Percentiles rank a stretch among this genome's conserved stretches.
These are phyloP conservation scores for Physaria fendleri DNA, from an alignment of 345 rosid species.

Conservation along the genomic window DNA sequence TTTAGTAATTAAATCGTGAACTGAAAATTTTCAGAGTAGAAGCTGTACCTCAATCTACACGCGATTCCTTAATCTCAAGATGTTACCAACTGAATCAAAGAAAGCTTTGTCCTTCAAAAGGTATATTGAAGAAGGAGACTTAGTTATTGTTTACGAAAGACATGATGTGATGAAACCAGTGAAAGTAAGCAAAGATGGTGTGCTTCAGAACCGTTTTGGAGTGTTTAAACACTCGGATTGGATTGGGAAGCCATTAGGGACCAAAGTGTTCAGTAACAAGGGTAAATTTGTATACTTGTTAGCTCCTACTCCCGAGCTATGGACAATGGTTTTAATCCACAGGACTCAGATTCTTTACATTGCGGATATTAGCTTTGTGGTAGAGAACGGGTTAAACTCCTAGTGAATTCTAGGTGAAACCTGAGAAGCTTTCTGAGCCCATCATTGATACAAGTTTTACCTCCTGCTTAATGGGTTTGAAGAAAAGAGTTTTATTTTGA, in stretches of 20 bases:
- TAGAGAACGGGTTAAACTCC: too few relatives aligned
- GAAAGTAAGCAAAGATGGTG: slow-evolving; percentile 45
- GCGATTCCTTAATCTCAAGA: slow-evolving; percentile 49
- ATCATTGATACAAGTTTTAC: too few relatives aligned
- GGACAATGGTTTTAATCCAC: slow-evolving; percentile 93
- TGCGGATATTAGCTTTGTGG: slow-evolving; percentile 81
- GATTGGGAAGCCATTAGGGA: slow-evolving; percentile 93
- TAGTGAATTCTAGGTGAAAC: too few relatives aligned
- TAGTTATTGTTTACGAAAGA: slow-evolving; percentile 77
- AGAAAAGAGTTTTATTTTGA: too few relatives aligned
- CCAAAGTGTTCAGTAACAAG: slow-evolving; percentile 82
- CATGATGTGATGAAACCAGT: slow-evolving; percentile 82
- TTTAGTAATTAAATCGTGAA: not conserved
- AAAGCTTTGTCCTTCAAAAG: slow-evolving; percentile 53
- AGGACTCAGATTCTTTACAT: slow-evolving; percentile 94
- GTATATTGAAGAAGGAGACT: slow-evolving; percentile 58
- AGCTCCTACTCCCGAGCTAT: slow-evolving; percentile 86
- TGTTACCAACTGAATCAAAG: slow-evolving; percentile 50
- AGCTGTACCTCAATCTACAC: slow-evolving; percentile 47
- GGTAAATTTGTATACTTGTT: slow-evolving; percentile 73
- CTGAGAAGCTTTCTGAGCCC: too few relatives aligned
- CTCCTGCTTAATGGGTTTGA: too few relatives aligned
- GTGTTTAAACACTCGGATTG: slow-evolving; percentile 77
- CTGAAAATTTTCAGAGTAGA: not conserved
- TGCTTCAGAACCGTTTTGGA: slow-evolving; percentile 89